These are phyloP conservation scores for Trypanosoma cruzi DNA, from an alignment of 208 protist species.

Conservation along the genomic window DNA sequence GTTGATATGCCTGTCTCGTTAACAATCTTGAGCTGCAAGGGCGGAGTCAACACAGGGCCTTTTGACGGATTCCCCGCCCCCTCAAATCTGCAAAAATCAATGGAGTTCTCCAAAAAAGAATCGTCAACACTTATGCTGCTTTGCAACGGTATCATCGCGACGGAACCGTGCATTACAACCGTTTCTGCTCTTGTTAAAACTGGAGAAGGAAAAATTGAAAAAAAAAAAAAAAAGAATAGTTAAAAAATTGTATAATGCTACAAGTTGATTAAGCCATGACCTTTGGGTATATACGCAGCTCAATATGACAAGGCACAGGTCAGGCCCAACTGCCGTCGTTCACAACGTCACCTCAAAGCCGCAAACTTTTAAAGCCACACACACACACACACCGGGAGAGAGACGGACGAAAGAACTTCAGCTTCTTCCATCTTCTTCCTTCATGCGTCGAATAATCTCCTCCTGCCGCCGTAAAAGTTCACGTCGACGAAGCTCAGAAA, in stretches of 20 bases:
- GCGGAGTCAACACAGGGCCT: constrained; percentile 12
- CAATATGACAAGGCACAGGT: background rate
- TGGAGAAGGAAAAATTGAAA: background rate
- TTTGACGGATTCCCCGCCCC: background rate
- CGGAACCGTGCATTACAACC: background rate
- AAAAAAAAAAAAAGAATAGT: constrained; percentile 1
- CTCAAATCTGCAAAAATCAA: constrained; percentile 30
- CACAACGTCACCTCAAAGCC: background rate
- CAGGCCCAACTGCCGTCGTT: background rate
- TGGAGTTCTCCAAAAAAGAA: constrained; percentile 16
- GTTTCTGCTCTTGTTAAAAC: background rate
- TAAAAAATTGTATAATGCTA: background rate
- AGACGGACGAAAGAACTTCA: too few species aligned
- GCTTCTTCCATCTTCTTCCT: constrained; percentile 56
- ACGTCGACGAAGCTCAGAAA: constrained; percentile 29
- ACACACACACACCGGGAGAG: background rate
- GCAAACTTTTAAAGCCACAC: background rate
- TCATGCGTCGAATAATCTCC: constrained; percentile 72
- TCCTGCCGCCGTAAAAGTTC: constrained; percentile 51
- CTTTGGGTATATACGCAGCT: background rate
- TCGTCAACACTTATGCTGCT: constrained; percentile 16
- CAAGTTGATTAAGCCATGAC: background rate
- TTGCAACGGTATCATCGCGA: constrained; percentile 14
- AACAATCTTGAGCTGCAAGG: background rate
- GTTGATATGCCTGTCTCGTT: background rate